Conservation (phyloP, 257 asterid species). For the Fraxinus excelsior region DNA sequence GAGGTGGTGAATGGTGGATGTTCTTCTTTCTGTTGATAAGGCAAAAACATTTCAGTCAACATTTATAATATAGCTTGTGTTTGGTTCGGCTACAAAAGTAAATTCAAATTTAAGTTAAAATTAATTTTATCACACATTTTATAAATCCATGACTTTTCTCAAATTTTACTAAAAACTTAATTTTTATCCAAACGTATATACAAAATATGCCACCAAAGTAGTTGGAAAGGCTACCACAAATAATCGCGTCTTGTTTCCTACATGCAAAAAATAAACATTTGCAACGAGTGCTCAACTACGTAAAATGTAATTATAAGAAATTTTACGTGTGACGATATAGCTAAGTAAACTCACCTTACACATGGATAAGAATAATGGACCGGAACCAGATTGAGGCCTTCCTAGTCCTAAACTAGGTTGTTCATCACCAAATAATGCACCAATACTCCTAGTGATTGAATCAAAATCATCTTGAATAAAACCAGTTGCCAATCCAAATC, state of each 20-base stretch:
- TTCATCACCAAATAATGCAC: conserved; percentile 37
- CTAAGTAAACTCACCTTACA: conserved; percentile 51
- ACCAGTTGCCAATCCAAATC: conserved; percentile 71
- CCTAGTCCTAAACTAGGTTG: conserved; percentile 62
- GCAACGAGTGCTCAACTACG: background rate
- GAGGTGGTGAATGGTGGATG: conserved; percentile 37
- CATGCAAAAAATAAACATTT: too few species aligned
- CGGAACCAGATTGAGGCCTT: conserved; percentile 32
- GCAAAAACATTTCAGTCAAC: background rate
- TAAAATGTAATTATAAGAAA: too few species aligned
- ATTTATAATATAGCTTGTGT: too few species aligned
- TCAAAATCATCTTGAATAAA: conserved; percentile 43
- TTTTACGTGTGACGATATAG: background rate
- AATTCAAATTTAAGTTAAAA: too few species aligned
- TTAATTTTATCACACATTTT: too few species aligned
- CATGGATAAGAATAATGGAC: conserved; percentile 41
- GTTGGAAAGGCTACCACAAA: too few species aligned
- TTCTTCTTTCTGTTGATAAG: conserved; percentile 45
- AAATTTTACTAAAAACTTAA: too few species aligned
- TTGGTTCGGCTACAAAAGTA: too few species aligned
- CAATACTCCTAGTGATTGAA: conserved; percentile 33
- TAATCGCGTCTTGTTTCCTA: too few species aligned
- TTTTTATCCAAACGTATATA: too few species aligned
- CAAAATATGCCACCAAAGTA: too few species aligned
- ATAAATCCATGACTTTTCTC: too few species aligned